A percentile compares a stretch with the other conserved stretches of the same genome.
Conservation (phyloP, 345 rosid genomes). For the Dipteronia sinensis region DNA sequence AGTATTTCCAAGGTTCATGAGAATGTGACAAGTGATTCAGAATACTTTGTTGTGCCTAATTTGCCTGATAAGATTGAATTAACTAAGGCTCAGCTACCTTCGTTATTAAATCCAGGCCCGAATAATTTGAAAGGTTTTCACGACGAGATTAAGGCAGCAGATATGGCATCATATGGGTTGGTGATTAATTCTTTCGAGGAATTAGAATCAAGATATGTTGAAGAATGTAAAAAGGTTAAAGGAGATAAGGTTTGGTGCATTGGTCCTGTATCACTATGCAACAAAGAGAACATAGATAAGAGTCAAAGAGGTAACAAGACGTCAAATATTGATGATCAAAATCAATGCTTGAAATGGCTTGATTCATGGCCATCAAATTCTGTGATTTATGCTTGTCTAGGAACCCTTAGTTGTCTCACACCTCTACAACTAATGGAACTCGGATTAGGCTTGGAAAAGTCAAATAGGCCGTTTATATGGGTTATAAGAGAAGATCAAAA, state of each 20-base stretch:
- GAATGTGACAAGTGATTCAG: background rate
- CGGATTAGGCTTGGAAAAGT: slow-evolving; percentile 9
- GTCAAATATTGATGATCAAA: background rate
- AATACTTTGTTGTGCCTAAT: slow-evolving; percentile 14
- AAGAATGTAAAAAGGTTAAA: background rate
- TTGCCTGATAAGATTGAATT: slow-evolving; percentile 14
- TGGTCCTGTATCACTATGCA: slow-evolving; percentile 18
- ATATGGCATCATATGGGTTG: slow-evolving; percentile 1
- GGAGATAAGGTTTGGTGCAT: slow-evolving; percentile 17
- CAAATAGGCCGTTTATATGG: slow-evolving; percentile 12
- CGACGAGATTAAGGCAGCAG: slow-evolving; percentile 4
- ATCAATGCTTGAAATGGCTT: slow-evolving; percentile 15
- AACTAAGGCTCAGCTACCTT: slow-evolving; percentile 9
- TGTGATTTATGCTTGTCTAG: slow-evolving; percentile 14
- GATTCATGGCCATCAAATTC: slow-evolving; percentile 4
- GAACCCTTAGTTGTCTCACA: background rate
- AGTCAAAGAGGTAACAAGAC: slow-evolving; percentile 3
- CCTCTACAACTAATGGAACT: slow-evolving; percentile 5
- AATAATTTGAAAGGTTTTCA: background rate
- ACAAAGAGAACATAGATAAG: slow-evolving; percentile 9
- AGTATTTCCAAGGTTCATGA: background rate
- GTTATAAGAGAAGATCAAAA: background rate
- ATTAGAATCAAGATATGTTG: slow-evolving; percentile 3
- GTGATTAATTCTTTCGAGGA: slow-evolving; percentile 20
- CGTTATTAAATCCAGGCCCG: background rate